Percentiles rank a stretch among this genome's conserved stretches.
These are phyloP conservation scores for Coemansia sp. DNA, from an alignment of 192 early-diverging fungal genomes.

Conservation along the genomic window DNA sequence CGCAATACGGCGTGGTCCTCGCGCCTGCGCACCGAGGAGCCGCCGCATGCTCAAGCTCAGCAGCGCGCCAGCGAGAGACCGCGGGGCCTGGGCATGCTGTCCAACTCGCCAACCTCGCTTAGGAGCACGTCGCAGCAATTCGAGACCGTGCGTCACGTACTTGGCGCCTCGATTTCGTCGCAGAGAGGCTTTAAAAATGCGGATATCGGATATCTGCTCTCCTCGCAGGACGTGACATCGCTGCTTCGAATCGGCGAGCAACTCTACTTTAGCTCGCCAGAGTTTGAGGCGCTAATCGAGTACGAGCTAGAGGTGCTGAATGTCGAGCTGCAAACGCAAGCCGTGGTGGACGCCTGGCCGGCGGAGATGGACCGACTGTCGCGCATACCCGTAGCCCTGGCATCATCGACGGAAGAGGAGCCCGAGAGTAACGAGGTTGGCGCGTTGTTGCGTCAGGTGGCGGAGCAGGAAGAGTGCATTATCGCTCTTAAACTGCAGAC, in stretches of 20 bases:
- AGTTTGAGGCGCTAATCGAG: conserved; percentile 46
- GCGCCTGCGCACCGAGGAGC: not conserved
- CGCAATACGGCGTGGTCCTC: not conserved
- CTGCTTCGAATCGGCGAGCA: conserved; percentile 39
- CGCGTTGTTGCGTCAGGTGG: not conserved
- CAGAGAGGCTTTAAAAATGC: not conserved
- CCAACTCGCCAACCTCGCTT: not conserved
- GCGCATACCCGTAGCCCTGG: not conserved
- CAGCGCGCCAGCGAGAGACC: not conserved
- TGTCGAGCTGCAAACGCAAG: conserved; percentile 9
- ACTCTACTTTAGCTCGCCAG: conserved; percentile 45
- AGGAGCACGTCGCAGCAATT: conserved; percentile 9
- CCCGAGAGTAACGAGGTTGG: not conserved
- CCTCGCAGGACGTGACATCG: conserved; percentile 18
- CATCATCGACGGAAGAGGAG: not conserved
- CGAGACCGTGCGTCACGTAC: conserved; percentile 19
- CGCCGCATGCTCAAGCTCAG: not conserved
- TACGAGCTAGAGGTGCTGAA: conserved; percentile 25
- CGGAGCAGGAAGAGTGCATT: too few species aligned
- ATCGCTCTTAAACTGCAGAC: not conserved
- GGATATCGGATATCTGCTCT: conserved; percentile 3
- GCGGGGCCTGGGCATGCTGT: not conserved
- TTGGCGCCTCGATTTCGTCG: conserved; percentile 2
- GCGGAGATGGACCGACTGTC: conserved; percentile 11
- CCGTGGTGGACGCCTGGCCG: not conserved